A percentile compares a stretch with the other conserved stretches of the same genome.
Conservation (phyloP, 2,329 filamentous ascomycete genomes). For the Ophiognomonia clavigignenti-juglandacearum region DNA sequence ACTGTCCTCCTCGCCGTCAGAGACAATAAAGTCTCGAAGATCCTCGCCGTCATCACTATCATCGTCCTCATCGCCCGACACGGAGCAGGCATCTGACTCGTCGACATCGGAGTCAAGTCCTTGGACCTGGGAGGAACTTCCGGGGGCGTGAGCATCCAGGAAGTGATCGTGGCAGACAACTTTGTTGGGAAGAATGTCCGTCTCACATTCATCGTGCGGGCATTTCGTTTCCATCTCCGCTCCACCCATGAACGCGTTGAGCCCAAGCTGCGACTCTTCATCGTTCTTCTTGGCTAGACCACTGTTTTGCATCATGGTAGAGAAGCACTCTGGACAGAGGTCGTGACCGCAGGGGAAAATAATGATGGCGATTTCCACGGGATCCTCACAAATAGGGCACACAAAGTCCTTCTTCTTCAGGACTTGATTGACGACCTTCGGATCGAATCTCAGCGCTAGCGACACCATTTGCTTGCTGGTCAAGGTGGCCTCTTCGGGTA, state of each 20-base stretch:
- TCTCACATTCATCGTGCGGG: neutral
- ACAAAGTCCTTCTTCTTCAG: neutral
- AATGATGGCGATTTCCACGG: slow-evolving; percentile 20
- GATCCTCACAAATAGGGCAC: neutral
- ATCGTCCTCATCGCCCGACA: neutral
- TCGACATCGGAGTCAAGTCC: neutral
- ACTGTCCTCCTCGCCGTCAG: neutral
- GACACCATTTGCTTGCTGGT: slow-evolving; percentile 23
- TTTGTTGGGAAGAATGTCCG: neutral
- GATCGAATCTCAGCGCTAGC: slow-evolving; percentile 20
- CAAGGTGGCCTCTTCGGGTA: slow-evolving; percentile 24
- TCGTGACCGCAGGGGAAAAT: slow-evolving; percentile 26
- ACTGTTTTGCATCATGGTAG: slow-evolving; percentile 15
- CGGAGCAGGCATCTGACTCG: neutral
- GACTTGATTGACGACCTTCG: slow-evolving; percentile 15
- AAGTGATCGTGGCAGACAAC: slow-evolving; percentile 7
- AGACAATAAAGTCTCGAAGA: neutral
- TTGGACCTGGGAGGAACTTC: neutral
- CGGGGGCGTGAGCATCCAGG: neutral
- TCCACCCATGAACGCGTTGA: neutral
- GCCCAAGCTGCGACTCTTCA: neutral
- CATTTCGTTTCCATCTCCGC: neutral
- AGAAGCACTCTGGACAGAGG: slow-evolving; percentile 25
- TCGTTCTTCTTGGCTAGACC: neutral
- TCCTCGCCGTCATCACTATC: neutral